phyloP scores from a whole-genome alignment of 2,329 filamentous ascomycete genomes.

The Pseudopyricularia javanii region DNA sequence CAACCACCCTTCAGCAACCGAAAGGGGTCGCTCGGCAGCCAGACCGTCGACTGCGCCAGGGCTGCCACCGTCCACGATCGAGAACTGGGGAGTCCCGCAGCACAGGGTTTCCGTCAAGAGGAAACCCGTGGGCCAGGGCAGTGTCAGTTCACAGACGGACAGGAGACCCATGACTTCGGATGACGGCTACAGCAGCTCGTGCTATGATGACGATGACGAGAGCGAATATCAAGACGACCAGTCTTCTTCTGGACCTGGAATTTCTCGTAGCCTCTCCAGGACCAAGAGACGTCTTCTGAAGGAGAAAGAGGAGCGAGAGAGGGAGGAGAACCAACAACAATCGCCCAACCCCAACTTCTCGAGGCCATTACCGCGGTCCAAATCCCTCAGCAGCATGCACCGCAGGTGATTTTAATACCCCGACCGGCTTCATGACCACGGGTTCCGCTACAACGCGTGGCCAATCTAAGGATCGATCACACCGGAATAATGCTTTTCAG shows the following conservation, averaged over 20 bases:
- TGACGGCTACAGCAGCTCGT: not conserved
- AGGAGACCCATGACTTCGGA: not conserved
- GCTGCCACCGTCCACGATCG: not conserved
- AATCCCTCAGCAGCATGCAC: not conserved
- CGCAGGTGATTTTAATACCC: not conserved
- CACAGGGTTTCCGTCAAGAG: not conserved
- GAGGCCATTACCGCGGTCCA: constrained; percentile 1
- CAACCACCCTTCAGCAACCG: not conserved
- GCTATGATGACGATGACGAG: not conserved
- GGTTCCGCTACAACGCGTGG: not conserved
- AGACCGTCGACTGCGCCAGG: constrained; percentile 1
- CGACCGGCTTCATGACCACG: not conserved
- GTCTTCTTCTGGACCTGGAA: not conserved
- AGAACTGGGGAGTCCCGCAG: not conserved
- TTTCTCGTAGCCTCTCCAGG: not conserved
- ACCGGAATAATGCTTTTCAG: not conserved
- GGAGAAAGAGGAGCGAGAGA: not conserved
- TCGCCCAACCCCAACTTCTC: constrained; percentile 3
- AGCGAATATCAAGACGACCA: not conserved
- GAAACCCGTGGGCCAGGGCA: not conserved
- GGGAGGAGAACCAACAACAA: not conserved
- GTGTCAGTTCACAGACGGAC: not conserved
- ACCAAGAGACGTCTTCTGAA: not conserved
- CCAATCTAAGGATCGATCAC: not conserved
- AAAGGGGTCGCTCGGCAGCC: not conserved